Evolutionary conservation across 2,329 filamentous ascomycete genomes (phyloP).

Genomic region (Aspergillus fumigatiaffinis): DNA sequence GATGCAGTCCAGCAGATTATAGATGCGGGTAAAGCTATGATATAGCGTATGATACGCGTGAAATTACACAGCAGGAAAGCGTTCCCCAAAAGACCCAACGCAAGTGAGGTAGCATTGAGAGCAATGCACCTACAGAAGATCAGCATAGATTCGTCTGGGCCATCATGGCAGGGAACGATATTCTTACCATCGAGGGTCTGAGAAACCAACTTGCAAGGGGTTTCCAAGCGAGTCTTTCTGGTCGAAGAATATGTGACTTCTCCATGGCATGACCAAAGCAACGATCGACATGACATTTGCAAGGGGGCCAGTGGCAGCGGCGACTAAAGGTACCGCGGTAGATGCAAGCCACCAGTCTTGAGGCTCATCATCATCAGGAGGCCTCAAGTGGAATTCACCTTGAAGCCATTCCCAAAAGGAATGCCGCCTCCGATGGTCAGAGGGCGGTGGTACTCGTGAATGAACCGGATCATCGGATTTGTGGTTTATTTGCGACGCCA

Average conservation of each 20-base stretch:
- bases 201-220: constrained; percentile 51
- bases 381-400: constrained; percentile 30
- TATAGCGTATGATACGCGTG: constrained; percentile 72
- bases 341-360: constrained; percentile 50
- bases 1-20: constrained; percentile 73
- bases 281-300: constrained; percentile 86
- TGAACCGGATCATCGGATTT: background rate
- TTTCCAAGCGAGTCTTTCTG: constrained; percentile 44
- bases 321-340: constrained; percentile 66
- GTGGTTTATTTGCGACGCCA: background rate
- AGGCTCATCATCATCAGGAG: constrained; percentile 41
- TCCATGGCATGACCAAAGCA: constrained; percentile 77
- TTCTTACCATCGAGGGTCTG: constrained; percentile 66
- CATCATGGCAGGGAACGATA: background rate
- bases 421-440: background rate
- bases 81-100: constrained; percentile 73
- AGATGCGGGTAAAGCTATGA: constrained; percentile 75
- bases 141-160: constrained; percentile 3
- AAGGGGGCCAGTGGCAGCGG: constrained; percentile 78
- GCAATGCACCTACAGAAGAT: constrained; percentile 55
- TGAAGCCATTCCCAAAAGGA: constrained; percentile 8
- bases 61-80: constrained; percentile 83
- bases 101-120: constrained; percentile 74
- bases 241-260: constrained; percentile 49
- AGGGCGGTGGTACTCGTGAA: background rate